These are phyloP conservation scores for Dryadomyces quercivorus DNA, from an alignment of 2,329 filamentous ascomycete genomes.

Conservation along the genomic window DNA sequence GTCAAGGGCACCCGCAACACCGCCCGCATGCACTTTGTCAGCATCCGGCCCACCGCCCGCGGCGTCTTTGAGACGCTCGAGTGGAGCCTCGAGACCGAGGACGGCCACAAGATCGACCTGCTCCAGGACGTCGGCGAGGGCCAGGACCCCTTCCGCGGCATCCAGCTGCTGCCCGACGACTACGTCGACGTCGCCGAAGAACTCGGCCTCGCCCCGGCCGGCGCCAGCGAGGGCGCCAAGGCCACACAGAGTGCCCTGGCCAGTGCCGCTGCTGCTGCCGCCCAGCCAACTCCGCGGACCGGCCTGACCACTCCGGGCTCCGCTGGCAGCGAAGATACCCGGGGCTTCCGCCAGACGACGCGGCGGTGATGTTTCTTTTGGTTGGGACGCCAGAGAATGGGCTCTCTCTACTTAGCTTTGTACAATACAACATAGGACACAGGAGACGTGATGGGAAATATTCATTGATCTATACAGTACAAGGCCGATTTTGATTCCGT, in stretches of 20 bases:
- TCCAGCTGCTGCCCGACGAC: slow-evolving; percentile 12
- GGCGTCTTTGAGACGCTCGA: slow-evolving; percentile 72
- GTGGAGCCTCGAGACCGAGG: slow-evolving; percentile 69
- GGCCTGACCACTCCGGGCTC: not conserved
- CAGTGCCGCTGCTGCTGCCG: not conserved
- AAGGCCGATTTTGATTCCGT: too few relatives aligned
- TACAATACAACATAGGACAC: too few relatives aligned
- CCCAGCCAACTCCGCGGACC: not conserved
- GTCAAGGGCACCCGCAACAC: slow-evolving; percentile 66
- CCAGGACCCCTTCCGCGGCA: slow-evolving; percentile 10
- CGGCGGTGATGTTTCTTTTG: slow-evolving; percentile 13
- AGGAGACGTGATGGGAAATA: too few relatives aligned
- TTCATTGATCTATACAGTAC: too few relatives aligned
- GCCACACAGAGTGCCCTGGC: not conserved
- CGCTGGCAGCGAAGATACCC: slow-evolving; percentile 16
- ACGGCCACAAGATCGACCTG: slow-evolving; percentile 54
- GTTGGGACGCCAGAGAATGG: not conserved
- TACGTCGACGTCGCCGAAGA: slow-evolving; percentile 13
- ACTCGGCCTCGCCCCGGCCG: not conserved
- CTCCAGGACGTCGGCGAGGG: slow-evolving; percentile 43
- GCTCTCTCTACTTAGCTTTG: too few relatives aligned
- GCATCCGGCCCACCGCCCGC: slow-evolving; percentile 49
- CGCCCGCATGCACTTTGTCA: slow-evolving; percentile 71
- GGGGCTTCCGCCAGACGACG: slow-evolving; percentile 39
- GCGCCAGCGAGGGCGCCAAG: not conserved